Percentiles rank a stretch among this genome's conserved stretches.
Conservation (phyloP, 2,329 filamentous ascomycete species). For the Diplocarpon mali region DNA sequence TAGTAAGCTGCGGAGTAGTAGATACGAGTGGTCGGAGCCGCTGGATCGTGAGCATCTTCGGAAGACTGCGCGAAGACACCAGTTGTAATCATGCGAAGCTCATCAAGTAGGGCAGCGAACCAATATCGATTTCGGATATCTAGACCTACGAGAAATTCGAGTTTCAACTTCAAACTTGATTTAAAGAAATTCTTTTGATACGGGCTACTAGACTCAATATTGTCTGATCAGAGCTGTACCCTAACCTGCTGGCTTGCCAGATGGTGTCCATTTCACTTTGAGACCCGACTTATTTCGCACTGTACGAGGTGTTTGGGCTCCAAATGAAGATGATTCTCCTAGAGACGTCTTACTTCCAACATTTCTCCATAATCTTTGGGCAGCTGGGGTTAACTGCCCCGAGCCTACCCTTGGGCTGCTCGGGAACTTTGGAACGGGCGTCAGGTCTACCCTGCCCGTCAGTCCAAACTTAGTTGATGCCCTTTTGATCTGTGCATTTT, state of each 20-base stretch:
- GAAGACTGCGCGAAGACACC: no score
- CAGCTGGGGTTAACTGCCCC: conserved; percentile 60
- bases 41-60: no score
- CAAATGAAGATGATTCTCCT: conserved; percentile 21
- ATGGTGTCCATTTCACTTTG: conserved; percentile 22
- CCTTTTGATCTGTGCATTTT: conserved; percentile 62
- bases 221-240: not conserved
- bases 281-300: conserved; percentile 22
- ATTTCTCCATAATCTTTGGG: conserved; percentile 54
- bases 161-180: no score
- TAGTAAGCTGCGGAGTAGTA: no score
- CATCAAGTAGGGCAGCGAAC: no score
- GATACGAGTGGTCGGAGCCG: no score
- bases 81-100: no score
- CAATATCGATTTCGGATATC: no score
- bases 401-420: conserved; percentile 47
- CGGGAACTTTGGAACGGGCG: conserved; percentile 59
- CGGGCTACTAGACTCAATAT: not conserved
- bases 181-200: not conserved
- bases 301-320: conserved; percentile 20
- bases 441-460: conserved; percentile 45
- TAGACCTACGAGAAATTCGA: no score
- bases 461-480: conserved; percentile 47
- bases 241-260: conserved; percentile 4
- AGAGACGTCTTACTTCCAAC: conserved; percentile 36